These are phyloP conservation scores for Mycena leptocephala DNA, from an alignment of 768 basidiomycete genomes.

Conservation along the genomic window DNA sequence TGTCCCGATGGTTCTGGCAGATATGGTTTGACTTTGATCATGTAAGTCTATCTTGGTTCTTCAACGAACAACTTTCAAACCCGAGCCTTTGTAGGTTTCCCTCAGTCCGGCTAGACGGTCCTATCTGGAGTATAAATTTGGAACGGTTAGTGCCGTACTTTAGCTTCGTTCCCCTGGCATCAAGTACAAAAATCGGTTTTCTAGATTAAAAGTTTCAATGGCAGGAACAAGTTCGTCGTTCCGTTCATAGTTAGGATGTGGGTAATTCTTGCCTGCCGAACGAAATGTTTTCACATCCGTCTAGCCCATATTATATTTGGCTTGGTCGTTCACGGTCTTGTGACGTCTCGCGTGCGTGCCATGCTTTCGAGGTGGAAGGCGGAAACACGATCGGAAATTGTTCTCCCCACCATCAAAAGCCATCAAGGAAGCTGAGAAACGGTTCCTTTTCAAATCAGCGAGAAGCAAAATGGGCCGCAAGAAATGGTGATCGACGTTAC, in stretches of 20 bases:
- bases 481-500: constrained; percentile 64
- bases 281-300: not conserved
- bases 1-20: constrained; percentile 86
- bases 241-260: constrained; percentile 78
- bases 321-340: constrained; percentile 77
- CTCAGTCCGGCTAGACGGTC: constrained; percentile 73
- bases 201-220: constrained; percentile 79
- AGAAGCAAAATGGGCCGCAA: constrained; percentile 33
- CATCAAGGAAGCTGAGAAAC: constrained; percentile 52
- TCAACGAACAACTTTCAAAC: not conserved
- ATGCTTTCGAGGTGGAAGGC: constrained; percentile 75
- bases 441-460: constrained; percentile 60
- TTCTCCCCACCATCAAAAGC: constrained; percentile 56
- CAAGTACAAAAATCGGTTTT: not conserved
- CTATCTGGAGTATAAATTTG: constrained; percentile 86
- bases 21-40: constrained; percentile 78
- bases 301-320: constrained; percentile 83
- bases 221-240: constrained; percentile 79
- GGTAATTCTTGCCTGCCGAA: constrained; percentile 4
- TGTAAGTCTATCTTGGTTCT: constrained; percentile 47
- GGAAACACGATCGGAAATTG: constrained; percentile 72
- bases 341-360: constrained; percentile 69
- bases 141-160: constrained; percentile 61
- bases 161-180: not conserved
- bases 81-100: constrained; percentile 52